These are phyloP conservation scores for Chloranthus sessilifolius DNA, from an alignment of 164 flowering plant species.

Conservation along the genomic window DNA sequence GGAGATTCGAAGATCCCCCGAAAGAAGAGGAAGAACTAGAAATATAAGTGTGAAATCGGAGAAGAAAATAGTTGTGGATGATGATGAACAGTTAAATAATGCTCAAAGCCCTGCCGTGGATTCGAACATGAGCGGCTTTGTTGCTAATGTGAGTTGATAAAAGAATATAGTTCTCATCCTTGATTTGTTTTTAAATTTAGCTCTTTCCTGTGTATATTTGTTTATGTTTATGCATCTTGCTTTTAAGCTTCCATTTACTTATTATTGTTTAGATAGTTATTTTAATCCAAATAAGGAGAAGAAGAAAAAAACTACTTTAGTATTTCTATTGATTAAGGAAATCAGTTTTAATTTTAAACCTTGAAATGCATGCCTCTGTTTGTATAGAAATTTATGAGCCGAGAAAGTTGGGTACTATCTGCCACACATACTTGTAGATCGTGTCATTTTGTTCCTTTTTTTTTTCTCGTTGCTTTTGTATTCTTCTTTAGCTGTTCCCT, in stretches of 20 bases:
- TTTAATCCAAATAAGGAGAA: too few relatives aligned
- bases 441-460: too few relatives aligned
- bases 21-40: too few relatives aligned
- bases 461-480: too few relatives aligned
- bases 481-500: too few relatives aligned
- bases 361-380: too few relatives aligned
- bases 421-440: too few relatives aligned
- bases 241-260: not conserved
- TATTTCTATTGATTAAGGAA: not conserved
- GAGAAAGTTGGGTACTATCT: too few relatives aligned
- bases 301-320: not conserved
- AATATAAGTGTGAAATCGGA: constrained; percentile 19
- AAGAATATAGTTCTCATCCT: not conserved
- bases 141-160: constrained; percentile 47
- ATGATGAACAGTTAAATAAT: not conserved
- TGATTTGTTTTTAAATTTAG: not conserved
- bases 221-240: not conserved
- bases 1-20: too few relatives aligned
- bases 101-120: too few relatives aligned
- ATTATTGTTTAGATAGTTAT: not conserved
- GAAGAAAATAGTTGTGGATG: constrained; percentile 14
- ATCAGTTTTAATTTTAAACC: too few relatives aligned
- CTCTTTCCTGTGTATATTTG: not conserved
- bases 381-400: too few relatives aligned
- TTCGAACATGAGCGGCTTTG: constrained; percentile 27